phyloP scores from a whole-genome alignment of 768 basidiomycete species.

The Pseudohyphozyma bogoriensis region DNA sequence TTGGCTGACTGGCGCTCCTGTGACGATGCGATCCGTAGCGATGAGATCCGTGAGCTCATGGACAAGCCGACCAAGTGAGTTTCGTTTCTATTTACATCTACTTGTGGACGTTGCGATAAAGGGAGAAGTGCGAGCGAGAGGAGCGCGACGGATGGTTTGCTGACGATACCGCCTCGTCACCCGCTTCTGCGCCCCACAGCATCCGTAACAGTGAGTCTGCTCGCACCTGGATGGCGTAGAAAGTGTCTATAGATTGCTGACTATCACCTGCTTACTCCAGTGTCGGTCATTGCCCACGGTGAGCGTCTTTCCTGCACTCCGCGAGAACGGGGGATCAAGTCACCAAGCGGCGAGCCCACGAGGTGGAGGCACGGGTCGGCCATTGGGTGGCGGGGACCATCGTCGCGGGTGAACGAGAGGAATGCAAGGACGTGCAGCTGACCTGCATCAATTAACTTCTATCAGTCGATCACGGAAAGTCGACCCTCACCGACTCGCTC shows the following conservation, averaged over 20 bases:
- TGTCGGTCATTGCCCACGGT: conserved; percentile 45
- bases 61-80: conserved; percentile 32
- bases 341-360: neutral
- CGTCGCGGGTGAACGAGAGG: neutral
- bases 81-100: neutral
- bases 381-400: too few species aligned
- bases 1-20: too few species aligned
- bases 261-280: conserved; percentile 12
- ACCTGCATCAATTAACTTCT: neutral
- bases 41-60: conserved; percentile 40
- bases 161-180: neutral
- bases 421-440: neutral
- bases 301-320: conserved; percentile 9
- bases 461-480: conserved; percentile 99
- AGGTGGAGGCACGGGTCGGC: neutral
- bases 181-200: conserved; percentile 15
- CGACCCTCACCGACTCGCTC: conserved; percentile 95
- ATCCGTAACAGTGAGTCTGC: conserved; percentile 28
- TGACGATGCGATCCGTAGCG: too few species aligned
- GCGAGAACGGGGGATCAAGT: too few species aligned
- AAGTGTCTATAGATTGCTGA: fast-evolving
- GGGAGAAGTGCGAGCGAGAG: neutral
- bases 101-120: neutral
- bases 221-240: neutral
- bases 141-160: neutral